Base-by-base conservation (phyloP, 2,329 filamentous ascomycete genomes). In the Epichloe amarillans region DNA sequence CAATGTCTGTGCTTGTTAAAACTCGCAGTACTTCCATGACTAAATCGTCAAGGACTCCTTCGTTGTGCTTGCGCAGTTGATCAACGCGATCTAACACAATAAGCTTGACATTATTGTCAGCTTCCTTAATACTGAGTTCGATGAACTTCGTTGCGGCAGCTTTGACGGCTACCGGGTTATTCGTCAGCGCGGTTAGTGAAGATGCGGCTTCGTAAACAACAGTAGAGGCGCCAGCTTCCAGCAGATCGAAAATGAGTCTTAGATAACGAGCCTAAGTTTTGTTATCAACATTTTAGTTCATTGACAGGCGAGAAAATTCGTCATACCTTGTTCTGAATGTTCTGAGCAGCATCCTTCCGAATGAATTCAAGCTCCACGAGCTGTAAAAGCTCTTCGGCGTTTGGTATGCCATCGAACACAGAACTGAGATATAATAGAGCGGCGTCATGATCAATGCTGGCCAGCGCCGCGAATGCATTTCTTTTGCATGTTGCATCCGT, bases 101-200 rank as follows among this genome's bases (percentile, higher is more conserved):
- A 44, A 98, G 82, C 72, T 98, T 98, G 56, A 98, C 93, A 64
- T 98, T 98, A 74, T 98, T 98, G 67, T 98, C 93, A 0, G 93
- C 84, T 69, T 97, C 93, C 71, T 95, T 95, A 66, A 98, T 96
- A 65, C 86, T 89, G 8, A 98, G 76, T 68, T 98, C 93, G 56
- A 97, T 95, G 66, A 98, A 93, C 65, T 98, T 98, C 59, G 82
- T 80, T 14, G 93, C 93, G 10, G 93, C 93, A 26, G 93, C 93
- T 72, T 97, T 98, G 53, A 98, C 91, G 17, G 93, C 93, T 12
- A 98, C 93, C 1, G 93, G 91, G 70, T 98, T 98, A 68, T 81
- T 94, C 19, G 93, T 98, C 49, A 98, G 79, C 1, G 90, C 84
- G 6, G 91, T 97, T 51, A 98, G 76, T 12, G 91, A 95, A 1